Conservation (phyloP, 345 rosid species). For the Microcos paniculata region DNA sequence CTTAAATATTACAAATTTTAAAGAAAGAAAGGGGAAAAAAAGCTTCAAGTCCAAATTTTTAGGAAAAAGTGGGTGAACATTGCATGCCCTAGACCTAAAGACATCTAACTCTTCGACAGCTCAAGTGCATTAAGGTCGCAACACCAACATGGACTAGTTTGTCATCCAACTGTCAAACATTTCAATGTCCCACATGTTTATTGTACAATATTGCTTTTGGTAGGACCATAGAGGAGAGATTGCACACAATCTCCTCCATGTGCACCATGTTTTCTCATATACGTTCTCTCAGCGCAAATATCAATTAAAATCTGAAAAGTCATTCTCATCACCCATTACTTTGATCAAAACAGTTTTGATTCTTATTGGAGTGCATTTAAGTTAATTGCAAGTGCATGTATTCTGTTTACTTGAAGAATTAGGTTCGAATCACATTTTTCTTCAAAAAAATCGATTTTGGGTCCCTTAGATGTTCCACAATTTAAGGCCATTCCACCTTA, state of each 20-base stretch:
- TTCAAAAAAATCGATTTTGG: too few species aligned
- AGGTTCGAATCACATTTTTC: too few species aligned
- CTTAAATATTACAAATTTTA: too few species aligned
- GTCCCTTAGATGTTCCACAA: too few species aligned
- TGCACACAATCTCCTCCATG: slow-evolving; percentile 28
- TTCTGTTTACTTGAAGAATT: too few species aligned
- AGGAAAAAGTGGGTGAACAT: background rate
- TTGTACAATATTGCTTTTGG: slow-evolving; percentile 5
- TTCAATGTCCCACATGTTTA: background rate
- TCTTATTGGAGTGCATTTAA: background rate
- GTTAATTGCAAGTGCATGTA: too few species aligned
- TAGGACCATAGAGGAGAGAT: slow-evolving; percentile 16
- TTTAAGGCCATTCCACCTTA: background rate
- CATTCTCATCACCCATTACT: background rate
- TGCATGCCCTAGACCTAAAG: background rate
- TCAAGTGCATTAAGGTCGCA: background rate
- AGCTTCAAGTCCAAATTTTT: background rate
- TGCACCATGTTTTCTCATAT: slow-evolving; percentile 21
- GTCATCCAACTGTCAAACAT: slow-evolving; percentile 14
- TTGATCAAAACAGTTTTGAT: background rate
- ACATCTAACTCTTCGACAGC: background rate
- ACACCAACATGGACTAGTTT: slow-evolving; percentile 7
- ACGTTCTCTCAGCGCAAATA: background rate
- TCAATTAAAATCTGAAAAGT: background rate
- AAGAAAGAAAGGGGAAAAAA: background rate